A percentile compares a stretch with the other conserved stretches of the same genome.
Evolutionary conservation across 1,139 yeast genomes (phyloP).

Genomic region (Geotrichum phurueaensis): DNA sequence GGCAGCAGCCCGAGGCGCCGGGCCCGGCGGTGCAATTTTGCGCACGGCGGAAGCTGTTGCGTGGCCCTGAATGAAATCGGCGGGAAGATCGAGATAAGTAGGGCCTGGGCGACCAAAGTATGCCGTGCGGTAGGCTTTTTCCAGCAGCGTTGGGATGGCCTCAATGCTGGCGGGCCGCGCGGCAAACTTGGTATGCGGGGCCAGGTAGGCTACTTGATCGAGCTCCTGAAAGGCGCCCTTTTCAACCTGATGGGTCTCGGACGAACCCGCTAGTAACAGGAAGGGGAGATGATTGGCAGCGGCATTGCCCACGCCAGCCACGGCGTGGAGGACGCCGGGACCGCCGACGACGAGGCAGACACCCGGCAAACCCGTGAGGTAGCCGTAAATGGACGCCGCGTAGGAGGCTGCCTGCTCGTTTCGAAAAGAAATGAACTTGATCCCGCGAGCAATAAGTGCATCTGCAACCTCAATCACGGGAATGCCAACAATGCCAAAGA

Average conservation of each 20-base stretch:
- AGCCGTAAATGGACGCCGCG: constrained; percentile 64
- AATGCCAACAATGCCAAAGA: constrained; percentile 65
- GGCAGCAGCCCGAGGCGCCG: constrained; percentile 40
- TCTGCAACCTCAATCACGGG: constrained; percentile 60
- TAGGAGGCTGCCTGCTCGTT: constrained; percentile 67
- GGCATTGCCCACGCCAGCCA: constrained; percentile 59
- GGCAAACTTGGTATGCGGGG: constrained; percentile 45
- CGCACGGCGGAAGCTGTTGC: constrained; percentile 8
- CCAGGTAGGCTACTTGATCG: constrained; percentile 49
- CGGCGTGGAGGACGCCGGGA: constrained; percentile 59
- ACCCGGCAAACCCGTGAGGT: constrained; percentile 55
- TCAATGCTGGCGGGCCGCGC: constrained; percentile 40
- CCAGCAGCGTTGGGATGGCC: constrained; percentile 40
- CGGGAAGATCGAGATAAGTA: constrained; percentile 59
- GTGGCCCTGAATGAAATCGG: constrained; percentile 44
- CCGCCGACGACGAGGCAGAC: constrained; percentile 65
- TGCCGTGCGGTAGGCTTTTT: constrained; percentile 46
- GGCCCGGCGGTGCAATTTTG: constrained; percentile 27
- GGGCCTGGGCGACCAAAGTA: constrained; percentile 52
- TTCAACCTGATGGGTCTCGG: constrained; percentile 43
- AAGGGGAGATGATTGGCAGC: constrained; percentile 55
- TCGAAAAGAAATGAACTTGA: constrained; percentile 51
- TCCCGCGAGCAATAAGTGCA: constrained; percentile 46
- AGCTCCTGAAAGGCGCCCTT: constrained; percentile 64
- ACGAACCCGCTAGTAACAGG: constrained; percentile 55